Evolutionary conservation across 257 asterid genomes (phyloP), one percentile per base, ranked within the genome.

Genomic region (Primulina tabacum): DNA sequence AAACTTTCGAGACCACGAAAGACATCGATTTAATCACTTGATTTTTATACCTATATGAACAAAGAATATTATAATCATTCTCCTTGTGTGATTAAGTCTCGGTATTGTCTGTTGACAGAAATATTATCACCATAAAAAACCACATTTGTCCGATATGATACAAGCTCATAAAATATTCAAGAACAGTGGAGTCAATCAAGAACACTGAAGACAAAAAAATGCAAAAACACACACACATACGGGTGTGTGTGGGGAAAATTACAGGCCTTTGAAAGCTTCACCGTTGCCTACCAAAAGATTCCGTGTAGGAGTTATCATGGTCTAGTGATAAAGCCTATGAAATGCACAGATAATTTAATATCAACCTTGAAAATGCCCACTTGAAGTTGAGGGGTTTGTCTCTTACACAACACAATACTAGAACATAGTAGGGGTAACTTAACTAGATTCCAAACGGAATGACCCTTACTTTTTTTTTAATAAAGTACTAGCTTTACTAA

Each of bases 1-100:
- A 82, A 80, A 50, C 52, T 83, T 78, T 69, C 96, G 75, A 89
- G 95, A 83, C 82, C 21, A 65, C 40, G 29, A 61, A 77, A 64
- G 32, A 52, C 87, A 76, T 83, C 68, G 90, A 73, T 78, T 80
- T 81, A 63, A 67, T 79, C 96, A 84, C 63, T 38, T 62, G 7
- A 38, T 17, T 56, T 64, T 37, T 7, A 20, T 35, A 21, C 33
- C 38, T 33, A 62, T 65, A 40, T 68, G 62, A 43, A 20, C 62
- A 68, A 47, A 69, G 72, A 16, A 62, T 61, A 34, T 74, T 29
- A 50, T 47, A 56, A 33, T 29, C 60, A 72, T 69, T 69, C 38
- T 71, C 37, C 61, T 26, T 60, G 30, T 32, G 61, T 4, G 17
- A 30, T 14, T 28, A 11, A 53, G 17, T 58, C 16, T 28, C 26